Evolutionary conservation across 192 early-diverging fungal genomes (phyloP).

Genomic region (Mortierella antarctica): DNA sequence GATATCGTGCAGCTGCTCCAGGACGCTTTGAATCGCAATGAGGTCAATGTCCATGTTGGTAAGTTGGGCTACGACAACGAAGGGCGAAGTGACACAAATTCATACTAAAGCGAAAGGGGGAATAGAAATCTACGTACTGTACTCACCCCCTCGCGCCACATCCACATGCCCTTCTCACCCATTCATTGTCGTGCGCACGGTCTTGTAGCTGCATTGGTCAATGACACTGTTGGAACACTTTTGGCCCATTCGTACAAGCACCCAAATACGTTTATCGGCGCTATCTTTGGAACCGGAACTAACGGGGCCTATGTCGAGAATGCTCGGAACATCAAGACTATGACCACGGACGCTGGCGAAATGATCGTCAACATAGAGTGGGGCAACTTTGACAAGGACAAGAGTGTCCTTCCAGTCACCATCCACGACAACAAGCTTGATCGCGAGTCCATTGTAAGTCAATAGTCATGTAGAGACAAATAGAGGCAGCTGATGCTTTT

Average conservation of each 20-base stretch:
- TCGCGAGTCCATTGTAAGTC: constrained; percentile 69
- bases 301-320: constrained; percentile 85
- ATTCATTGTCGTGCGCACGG: not conserved
- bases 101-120: not conserved
- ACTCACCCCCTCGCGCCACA: too few species aligned
- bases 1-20: constrained; percentile 88
- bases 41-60: constrained; percentile 72
- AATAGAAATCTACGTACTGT: not conserved
- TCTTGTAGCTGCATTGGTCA: constrained; percentile 59
- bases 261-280: constrained; percentile 81
- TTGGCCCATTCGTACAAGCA: constrained; percentile 86
- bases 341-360: constrained; percentile 59
- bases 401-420: constrained; percentile 79
- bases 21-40: constrained; percentile 74
- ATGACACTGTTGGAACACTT: constrained; percentile 93
- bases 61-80: not conserved
- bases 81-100: not conserved
- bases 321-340: constrained; percentile 53
- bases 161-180: not conserved
- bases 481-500: not conserved
- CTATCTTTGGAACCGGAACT: constrained; percentile 93
- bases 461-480: not conserved
- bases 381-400: constrained; percentile 90
- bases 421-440: constrained; percentile 87
- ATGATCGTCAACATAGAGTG: constrained; percentile 97